A percentile compares a stretch with the other conserved stretches of the same genome.
Conservation (phyloP, 345 rosid genomes). For the Stellera chamaejasme region DNA sequence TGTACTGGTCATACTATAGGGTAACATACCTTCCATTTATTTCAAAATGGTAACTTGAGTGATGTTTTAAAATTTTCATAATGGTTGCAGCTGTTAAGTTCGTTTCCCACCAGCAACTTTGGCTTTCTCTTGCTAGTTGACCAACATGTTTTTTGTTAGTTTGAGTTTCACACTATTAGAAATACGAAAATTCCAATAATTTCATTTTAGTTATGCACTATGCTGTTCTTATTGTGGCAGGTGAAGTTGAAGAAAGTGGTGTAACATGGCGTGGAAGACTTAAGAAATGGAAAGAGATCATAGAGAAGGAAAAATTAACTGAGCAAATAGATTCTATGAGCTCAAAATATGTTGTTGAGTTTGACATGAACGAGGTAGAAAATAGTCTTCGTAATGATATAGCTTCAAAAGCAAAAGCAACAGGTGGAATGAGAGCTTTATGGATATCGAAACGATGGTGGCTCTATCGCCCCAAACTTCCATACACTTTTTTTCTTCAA, state of each 20-base stretch:
- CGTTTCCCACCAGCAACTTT: no score
- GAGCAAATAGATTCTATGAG: conserved; percentile 53
- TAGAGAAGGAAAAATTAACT: conserved; percentile 54
- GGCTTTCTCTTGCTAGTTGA: no score
- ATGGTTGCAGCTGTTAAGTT: no score
- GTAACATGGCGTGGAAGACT: conserved; percentile 81
- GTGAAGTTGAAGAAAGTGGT: conserved; percentile 30
- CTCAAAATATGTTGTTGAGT: conserved; percentile 82
- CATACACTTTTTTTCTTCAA: conserved; percentile 86
- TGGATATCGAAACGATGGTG: conserved; percentile 99
- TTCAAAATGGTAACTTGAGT: no score
- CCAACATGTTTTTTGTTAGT: no score
- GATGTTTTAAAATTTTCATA: no score
- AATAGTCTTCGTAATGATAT: conserved; percentile 87
- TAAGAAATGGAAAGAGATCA: conserved; percentile 57
- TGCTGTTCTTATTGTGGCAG: conserved; percentile 24
- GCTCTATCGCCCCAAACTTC: conserved; percentile 90
- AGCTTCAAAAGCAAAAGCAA: conserved; percentile 42
- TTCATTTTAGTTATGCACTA: neutral
- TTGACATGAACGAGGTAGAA: conserved; percentile 97
- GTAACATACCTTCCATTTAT: no score
- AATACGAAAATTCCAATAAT: no score
- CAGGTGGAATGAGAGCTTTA: conserved; percentile 66
- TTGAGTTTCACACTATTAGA: no score
- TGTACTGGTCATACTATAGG: no score